phyloP scores from a whole-genome alignment of 108 stramenopile genomes.

The Fragilariopsis cylindrus region DNA sequence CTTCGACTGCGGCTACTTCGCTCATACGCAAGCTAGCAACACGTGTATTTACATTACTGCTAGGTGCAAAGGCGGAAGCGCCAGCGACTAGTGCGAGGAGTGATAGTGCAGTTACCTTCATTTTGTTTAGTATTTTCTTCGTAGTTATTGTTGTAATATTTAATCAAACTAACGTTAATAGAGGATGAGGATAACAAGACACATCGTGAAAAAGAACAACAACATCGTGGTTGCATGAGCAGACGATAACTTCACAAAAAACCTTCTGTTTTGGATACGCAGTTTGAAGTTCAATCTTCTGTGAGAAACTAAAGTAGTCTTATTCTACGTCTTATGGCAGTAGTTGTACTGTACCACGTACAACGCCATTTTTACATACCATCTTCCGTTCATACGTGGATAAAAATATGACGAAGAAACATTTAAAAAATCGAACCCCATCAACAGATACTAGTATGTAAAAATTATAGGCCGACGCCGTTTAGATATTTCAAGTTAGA shows the following conservation, averaged over 20 bases:
- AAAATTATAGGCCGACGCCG: too few species aligned
- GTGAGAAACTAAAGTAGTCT: not conserved
- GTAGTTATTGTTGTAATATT: not conserved
- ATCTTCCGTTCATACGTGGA: too few species aligned
- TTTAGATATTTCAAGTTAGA: too few species aligned
- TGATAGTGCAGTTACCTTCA: slow-evolving; percentile 35
- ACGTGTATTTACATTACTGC: not conserved
- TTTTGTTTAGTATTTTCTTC: slow-evolving; percentile 13
- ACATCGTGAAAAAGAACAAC: not conserved
- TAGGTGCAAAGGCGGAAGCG: slow-evolving; percentile 38
- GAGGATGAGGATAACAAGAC: not conserved
- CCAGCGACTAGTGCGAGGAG: slow-evolving; percentile 29
- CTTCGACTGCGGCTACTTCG: slow-evolving; percentile 18
- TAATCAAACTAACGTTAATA: not conserved
- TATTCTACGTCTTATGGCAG: not conserved
- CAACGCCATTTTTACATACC: too few species aligned
- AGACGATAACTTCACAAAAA: not conserved
- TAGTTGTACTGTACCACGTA: not conserved
- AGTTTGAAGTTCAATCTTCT: slow-evolving; percentile 13
- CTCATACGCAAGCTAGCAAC: slow-evolving; percentile 17
- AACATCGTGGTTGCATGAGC: not conserved
- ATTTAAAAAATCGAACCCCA: too few species aligned
- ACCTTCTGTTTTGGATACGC: slow-evolving; percentile 4
- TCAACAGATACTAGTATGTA: too few species aligned
- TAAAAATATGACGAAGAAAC: too few species aligned